Evolutionary conservation across 2,329 filamentous ascomycete genomes (phyloP), one percentile per base, ranked within the genome.

Genomic region (Emericellopsis atlantica): DNA sequence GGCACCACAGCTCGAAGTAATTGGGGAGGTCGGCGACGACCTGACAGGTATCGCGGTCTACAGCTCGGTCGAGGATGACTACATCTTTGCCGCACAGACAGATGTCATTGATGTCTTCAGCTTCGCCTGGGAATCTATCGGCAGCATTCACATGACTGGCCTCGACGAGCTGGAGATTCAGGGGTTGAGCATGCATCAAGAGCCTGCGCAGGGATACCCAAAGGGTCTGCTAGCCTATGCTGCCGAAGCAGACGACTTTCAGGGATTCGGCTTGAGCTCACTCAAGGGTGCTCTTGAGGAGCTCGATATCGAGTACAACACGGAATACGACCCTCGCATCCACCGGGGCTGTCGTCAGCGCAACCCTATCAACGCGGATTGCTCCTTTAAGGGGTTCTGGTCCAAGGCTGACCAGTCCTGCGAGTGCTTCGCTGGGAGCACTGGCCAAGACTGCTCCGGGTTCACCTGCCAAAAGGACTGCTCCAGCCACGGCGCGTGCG

Each of bases 1-100:
- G 2, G 37, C 51, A 1, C 65, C 66, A 0, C 45, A 57, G 22
- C 55, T 69, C 31, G 49, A 47, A 6, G 49, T 54, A 6, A 24
- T 65, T 4, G 62, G 64, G 24, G 50, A 64, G 43, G 54, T 53
- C 2, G 54, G 45, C 1, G 53, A 59, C 14, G 60, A 61, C 6
- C 53, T 69, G 6, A 66, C 63, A 1, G 65, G 65, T 0, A 45
- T 71, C 4, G 58, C 60, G 10, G 48, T 61, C 4, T 71, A 71
- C 40, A 50, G 56, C 11, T 52, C 63, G 4, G 40, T 48, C 11
- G 41, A 40, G 8, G 48, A 50, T 0, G 56, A 67, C 42, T 67
- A 66, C 43, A 42, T 70, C 0, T 56, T 70, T 21, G 59, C 66
- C 14, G 59, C 64, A 0, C 59, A 61, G 26, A 52, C 55, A 9